Evolutionary conservation across 129 eudicot genomes (phyloP).

Genomic region (Flaveria linearis): DNA sequence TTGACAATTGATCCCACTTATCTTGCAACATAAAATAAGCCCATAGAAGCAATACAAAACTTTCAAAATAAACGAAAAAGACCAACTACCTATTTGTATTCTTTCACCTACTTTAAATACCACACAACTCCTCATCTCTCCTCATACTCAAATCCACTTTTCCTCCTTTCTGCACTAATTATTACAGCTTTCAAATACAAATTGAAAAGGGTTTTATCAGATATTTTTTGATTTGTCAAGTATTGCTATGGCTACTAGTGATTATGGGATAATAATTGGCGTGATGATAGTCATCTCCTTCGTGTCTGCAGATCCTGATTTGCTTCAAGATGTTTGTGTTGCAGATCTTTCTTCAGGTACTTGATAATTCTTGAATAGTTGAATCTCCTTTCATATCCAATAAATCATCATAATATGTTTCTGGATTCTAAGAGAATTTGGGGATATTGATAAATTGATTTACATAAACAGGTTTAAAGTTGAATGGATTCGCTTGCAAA

Average conservation of each 20-base stretch:
- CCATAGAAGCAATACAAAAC: slow-evolving; percentile 1
- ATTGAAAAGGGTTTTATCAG: slow-evolving; percentile 1
- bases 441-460: neutral
- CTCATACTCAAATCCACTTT: slow-evolving; percentile 7
- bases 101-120: slow-evolving; percentile 20
- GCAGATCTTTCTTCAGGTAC: slow-evolving; percentile 71
- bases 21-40: slow-evolving; percentile 1
- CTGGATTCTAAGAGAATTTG: neutral
- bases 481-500: slow-evolving; percentile 69
- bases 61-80: slow-evolving; percentile 13
- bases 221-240: neutral
- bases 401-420: too few species aligned
- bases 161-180: neutral
- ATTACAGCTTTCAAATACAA: slow-evolving; percentile 2
- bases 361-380: too few species aligned
- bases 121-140: slow-evolving; percentile 10
- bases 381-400: too few species aligned
- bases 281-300: slow-evolving; percentile 14
- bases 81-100: slow-evolving; percentile 24
- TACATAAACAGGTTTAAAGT: slow-evolving; percentile 41
- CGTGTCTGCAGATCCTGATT: slow-evolving; percentile 59
- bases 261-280: slow-evolving; percentile 19
- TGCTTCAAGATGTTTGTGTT: slow-evolving; percentile 78
- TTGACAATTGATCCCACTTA: neutral
- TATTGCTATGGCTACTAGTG: slow-evolving; percentile 6